Evolutionary conservation across 768 basidiomycete genomes (phyloP).

Genomic region (Podaxis pistillaris): DNA sequence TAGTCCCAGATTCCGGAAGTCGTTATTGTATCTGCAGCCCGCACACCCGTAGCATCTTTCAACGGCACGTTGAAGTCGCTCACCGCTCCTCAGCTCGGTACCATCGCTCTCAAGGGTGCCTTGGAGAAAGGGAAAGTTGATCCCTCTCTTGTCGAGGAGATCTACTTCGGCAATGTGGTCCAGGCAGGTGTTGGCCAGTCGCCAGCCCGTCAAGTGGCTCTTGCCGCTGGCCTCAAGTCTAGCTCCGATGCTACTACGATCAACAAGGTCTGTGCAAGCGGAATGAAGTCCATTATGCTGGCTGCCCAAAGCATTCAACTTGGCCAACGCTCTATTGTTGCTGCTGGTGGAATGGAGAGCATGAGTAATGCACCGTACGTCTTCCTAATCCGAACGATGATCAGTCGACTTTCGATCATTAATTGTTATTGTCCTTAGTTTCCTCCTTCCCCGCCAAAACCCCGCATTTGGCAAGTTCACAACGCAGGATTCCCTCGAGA

Average conservation of each 20-base stretch:
- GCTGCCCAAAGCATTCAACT: conserved; percentile 88
- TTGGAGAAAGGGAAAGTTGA: conserved; percentile 77
- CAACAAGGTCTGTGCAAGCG: conserved; percentile 99
- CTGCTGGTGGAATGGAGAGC: conserved; percentile 98
- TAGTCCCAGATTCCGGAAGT: conserved; percentile 63
- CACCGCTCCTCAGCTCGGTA: conserved; percentile 90
- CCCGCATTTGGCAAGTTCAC: conserved; percentile 89
- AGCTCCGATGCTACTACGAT: conserved; percentile 96
- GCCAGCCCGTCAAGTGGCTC: conserved; percentile 97
- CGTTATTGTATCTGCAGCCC: conserved; percentile 90
- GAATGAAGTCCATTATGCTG: conserved; percentile 93
- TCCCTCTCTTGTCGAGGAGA: conserved; percentile 85
- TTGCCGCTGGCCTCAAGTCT: conserved; percentile 79
- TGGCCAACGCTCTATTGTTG: conserved; percentile 84
- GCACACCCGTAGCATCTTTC: conserved; percentile 93
- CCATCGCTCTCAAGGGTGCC: conserved; percentile 87
- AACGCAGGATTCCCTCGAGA: conserved; percentile 82
- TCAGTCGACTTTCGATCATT: conserved; percentile 1
- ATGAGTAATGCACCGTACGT: conserved; percentile 99
- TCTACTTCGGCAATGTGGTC: conserved; percentile 97
- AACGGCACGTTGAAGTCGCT: conserved; percentile 86
- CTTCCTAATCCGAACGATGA: conserved; percentile 3
- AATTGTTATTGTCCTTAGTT: conserved; percentile 42
- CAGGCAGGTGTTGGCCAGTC: conserved; percentile 97
- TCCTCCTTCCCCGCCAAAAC: conserved; percentile 79